These are phyloP conservation scores for Mrakia gelida DNA, from an alignment of 768 basidiomycete genomes.

Conservation along the genomic window DNA sequence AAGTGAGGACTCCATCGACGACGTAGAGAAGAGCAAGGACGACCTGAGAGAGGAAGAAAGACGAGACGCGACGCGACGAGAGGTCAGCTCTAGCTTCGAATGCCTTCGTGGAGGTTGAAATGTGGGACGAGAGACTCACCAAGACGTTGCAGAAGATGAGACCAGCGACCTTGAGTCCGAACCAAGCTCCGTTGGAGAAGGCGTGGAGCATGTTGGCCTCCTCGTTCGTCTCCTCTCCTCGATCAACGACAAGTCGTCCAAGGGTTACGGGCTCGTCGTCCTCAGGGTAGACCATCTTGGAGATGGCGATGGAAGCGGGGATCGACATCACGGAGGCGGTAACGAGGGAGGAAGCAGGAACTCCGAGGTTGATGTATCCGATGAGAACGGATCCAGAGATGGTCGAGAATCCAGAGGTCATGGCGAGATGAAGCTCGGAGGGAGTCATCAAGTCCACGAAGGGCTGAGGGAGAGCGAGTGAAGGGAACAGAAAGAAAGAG, in stretches of 20 bases:
- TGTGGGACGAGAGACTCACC: too few species aligned
- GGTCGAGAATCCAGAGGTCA: slow-evolving; percentile 69
- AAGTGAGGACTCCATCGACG: slow-evolving; percentile 58
- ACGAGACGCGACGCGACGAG: background rate
- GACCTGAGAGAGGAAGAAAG: slow-evolving; percentile 45
- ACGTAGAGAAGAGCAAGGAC: slow-evolving; percentile 74
- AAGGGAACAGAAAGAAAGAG: slow-evolving; percentile 51
- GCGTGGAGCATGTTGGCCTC: slow-evolving; percentile 82
- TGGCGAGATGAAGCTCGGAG: slow-evolving; percentile 78
- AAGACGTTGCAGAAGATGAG: slow-evolving; percentile 65
- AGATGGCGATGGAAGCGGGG: slow-evolving; percentile 87
- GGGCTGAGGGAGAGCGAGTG: slow-evolving; percentile 77
- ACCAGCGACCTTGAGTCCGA: slow-evolving; percentile 79
- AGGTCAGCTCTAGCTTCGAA: background rate
- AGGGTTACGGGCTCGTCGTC: slow-evolving; percentile 79
- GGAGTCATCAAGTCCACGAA: slow-evolving; percentile 78
- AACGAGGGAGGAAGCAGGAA: slow-evolving; percentile 52
- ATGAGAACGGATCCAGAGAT: slow-evolving; percentile 85
- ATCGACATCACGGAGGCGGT: slow-evolving; percentile 94
- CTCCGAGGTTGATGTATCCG: slow-evolving; percentile 63
- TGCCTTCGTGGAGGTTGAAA: too few species aligned
- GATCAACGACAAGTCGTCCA: slow-evolving; percentile 72
- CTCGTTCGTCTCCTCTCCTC: slow-evolving; percentile 60
- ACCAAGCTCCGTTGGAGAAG: slow-evolving; percentile 76
- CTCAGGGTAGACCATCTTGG: slow-evolving; percentile 81